Evolutionary conservation across 176 grass and related monocot genomes (phyloP), one percentile per base, ranked within the genome.

Genomic region (Oryza glumipatula): DNA sequence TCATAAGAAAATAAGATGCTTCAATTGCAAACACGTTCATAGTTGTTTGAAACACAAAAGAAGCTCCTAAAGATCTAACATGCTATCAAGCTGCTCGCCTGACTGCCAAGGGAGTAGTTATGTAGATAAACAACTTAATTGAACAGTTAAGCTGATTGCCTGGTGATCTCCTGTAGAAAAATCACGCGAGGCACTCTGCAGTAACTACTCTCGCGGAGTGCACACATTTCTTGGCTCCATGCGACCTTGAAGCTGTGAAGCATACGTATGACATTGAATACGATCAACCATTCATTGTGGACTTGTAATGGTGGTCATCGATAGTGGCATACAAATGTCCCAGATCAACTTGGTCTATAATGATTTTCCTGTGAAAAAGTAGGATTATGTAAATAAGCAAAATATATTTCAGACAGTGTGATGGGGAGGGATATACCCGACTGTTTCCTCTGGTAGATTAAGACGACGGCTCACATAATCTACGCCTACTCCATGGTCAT

Each of bases 251-350:
- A 1, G 10, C 36, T 14, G 52, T 56, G 52, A 61, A 23, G 63
- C 73, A 30, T 9, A 13, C 3, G 3, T 22, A 23, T 74, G 36
- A 33, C 11, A n/a, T 54, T 22, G 36, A 60, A 21, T 65, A 60
- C 13, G 80, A 69, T 93, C 80, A 95, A 43, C 96, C 96, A 82
- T 98, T 98, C 89, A 87, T 12, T 41, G 88, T 76, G 74, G 93
- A 98, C 38, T 74, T 94, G 73, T 58, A 98, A 81, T 98, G 93
- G 66, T 70, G 12, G n/a, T 98, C 93, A 71, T 98, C 96, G 11
- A 95, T 95, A 67, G 96, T 98, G 2, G 92, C 83, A 86, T 98
- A 98, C 23, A 98, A 72, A 70, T 89, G 60, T 72, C 96, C 96
- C 8, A 70, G 16, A 9, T 92, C 91, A 72, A 86, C 28, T 45